Base-by-base conservation (phyloP, 108 stramenopile genomes). In the Fragilaria radians region DNA sequence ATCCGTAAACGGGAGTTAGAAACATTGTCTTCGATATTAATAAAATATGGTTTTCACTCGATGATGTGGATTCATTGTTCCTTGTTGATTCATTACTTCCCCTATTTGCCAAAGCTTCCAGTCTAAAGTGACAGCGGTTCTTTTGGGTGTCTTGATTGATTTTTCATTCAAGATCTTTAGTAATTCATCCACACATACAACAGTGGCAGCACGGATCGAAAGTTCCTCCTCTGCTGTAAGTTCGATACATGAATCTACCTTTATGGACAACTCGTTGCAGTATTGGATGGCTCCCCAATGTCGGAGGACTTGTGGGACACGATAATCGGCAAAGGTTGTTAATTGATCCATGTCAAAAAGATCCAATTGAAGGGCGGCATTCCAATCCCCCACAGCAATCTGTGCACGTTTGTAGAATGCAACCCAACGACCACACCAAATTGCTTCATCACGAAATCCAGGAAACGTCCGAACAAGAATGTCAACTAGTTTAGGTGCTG, bases 301-400 rank as follows among this genome's bases (percentile, higher is more conserved):
- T 0, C 92, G 85, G 19, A 96, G 68, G 18, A 96, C 59, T 62
- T 96, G 95, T 28, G 95, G 95, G 0, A 96, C 84, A 24, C 95
- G 82, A 65, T 96, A 96, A 62, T 96, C 95, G 27, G 95, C 91
- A 73, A 96, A 96, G 48, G 89, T 94, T 1, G 95, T 94, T 32
- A 96, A 32, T 26, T 70, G 62, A 11, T 73, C 61, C 60, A 69
- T 67, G 54, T 60, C 77, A 23, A 46, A 47, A 50, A 66, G 62
- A 11, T 67, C 51, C 19, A 68, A 36, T 9, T 59, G 29, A 25
- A 91, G 62, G 5, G 95, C 87, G 19, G 86, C 92, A 70, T 91
- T 83, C 33, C 89, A 28, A 71, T 96, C 95, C 17, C 86, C 92
- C 0, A 92, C 89, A 54, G 81, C 78, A 45, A 96, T 96, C 72